These are phyloP conservation scores for Hebeloma cylindrosporum DNA, from an alignment of 768 basidiomycete species.

Conservation along the genomic window DNA sequence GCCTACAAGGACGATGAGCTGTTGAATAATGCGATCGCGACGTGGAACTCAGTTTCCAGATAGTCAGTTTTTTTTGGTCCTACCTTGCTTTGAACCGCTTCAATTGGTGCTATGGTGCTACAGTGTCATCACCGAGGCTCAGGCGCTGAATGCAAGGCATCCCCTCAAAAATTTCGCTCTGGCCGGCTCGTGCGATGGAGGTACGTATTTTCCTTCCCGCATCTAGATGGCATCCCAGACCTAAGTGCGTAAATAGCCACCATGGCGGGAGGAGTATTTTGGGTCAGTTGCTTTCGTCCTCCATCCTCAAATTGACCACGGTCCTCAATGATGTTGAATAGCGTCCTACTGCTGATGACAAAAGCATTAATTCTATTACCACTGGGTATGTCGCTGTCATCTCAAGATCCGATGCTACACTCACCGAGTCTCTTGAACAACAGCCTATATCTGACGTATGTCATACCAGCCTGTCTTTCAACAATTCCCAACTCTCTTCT, in stretches of 20 bases:
- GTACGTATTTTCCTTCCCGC: conserved; percentile 29
- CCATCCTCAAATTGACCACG: background rate
- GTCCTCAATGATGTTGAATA: conserved; percentile 16
- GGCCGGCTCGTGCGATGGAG: conserved; percentile 42
- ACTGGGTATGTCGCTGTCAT: conserved; percentile 39
- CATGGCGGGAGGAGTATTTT: conserved; percentile 58
- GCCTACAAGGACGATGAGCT: conserved; percentile 46
- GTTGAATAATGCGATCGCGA: conserved; percentile 43
- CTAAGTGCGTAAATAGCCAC: conserved; percentile 29
- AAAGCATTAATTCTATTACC: conserved; percentile 48
- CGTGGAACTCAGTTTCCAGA: conserved; percentile 48
- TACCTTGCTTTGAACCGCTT: background rate
- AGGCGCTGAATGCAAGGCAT: conserved; percentile 36
- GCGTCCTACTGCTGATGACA: conserved; percentile 45
- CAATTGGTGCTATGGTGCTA: background rate
- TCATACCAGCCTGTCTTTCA: background rate
- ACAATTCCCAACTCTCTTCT: background rate
- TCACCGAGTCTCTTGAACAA: background rate
- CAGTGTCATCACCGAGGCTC: conserved; percentile 43
- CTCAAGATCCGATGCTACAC: background rate
- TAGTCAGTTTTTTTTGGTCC: conserved; percentile 34
- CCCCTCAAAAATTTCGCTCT: conserved; percentile 44
- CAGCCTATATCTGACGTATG: conserved; percentile 43
- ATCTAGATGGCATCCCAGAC: background rate
- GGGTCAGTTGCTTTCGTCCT: conserved; percentile 36